phyloP scores from a whole-genome alignment of 768 basidiomycete genomes.

The Botryobasidium botryosum region DNA sequence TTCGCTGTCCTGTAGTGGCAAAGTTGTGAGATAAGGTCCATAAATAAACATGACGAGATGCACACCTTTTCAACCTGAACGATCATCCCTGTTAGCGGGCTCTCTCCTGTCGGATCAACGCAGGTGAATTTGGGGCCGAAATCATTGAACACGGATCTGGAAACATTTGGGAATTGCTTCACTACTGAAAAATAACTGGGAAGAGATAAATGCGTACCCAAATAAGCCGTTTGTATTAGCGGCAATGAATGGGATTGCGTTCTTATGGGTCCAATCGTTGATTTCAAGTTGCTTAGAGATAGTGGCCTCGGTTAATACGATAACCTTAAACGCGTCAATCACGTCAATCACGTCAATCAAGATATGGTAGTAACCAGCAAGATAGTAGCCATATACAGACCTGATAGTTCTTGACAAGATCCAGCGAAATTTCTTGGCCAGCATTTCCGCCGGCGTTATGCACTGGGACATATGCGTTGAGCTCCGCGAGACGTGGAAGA shows the following conservation, averaged over 20 bases:
- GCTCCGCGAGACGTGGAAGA: conserved; percentile 74
- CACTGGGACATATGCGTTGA: conserved; percentile 93
- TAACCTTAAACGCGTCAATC: conserved; percentile 55
- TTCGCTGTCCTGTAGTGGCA: conserved; percentile 46
- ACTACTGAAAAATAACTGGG: conserved; percentile 3
- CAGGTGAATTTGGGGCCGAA: conserved; percentile 91
- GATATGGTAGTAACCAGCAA: background rate
- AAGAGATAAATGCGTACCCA: conserved; percentile 36
- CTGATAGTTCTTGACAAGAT: conserved; percentile 78
- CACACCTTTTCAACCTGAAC: conserved; percentile 76
- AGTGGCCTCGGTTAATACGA: conserved; percentile 70
- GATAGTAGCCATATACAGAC: conserved; percentile 26
- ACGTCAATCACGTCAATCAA: conserved; percentile 8
- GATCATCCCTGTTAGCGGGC: conserved; percentile 86
- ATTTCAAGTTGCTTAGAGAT: conserved; percentile 80
- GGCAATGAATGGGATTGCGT: conserved; percentile 80
- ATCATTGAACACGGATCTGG: conserved; percentile 86
- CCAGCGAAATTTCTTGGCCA: conserved; percentile 63
- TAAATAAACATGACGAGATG: background rate
- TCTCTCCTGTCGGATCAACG: conserved; percentile 96
- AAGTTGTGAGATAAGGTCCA: background rate
- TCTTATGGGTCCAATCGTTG: conserved; percentile 84
- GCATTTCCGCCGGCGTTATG: conserved; percentile 61
- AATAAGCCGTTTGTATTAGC: conserved; percentile 89
- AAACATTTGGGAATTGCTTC: background rate